phyloP scores from a whole-genome alignment of 1,284 basidiomycete genomes.

The Ganoderma lingzhi region DNA sequence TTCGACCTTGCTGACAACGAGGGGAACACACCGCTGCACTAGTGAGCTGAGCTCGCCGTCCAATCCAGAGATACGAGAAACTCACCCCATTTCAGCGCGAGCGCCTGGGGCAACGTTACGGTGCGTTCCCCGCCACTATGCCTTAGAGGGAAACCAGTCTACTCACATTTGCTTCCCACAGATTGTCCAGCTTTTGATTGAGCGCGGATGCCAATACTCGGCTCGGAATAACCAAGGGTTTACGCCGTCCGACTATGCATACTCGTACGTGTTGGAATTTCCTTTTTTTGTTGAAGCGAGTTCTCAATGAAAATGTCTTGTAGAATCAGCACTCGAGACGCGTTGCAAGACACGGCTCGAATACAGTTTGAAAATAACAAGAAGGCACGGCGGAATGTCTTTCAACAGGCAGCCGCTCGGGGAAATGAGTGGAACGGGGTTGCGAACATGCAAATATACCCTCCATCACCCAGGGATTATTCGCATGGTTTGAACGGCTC shows the following conservation, averaged over 20 bases:
- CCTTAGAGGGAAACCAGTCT: conserved; percentile 9
- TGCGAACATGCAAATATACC: conserved; percentile 41
- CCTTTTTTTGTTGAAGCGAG: background rate
- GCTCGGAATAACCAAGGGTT: conserved; percentile 91
- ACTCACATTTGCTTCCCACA: conserved; percentile 44
- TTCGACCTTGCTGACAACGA: conserved; percentile 88
- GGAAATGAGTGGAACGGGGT: conserved; percentile 64
- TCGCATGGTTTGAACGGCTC: conserved; percentile 34
- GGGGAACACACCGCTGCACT: conserved; percentile 93
- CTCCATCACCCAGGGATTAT: conserved; percentile 36
- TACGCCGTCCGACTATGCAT: conserved; percentile 92
- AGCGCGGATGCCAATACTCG: conserved; percentile 84
- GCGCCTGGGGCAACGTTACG: conserved; percentile 83
- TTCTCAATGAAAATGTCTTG: background rate
- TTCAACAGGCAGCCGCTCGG: conserved; percentile 71
- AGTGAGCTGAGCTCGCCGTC: conserved; percentile 60
- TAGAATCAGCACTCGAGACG: conserved; percentile 77
- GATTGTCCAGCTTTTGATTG: conserved; percentile 88
- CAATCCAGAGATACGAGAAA: conserved; percentile 12
- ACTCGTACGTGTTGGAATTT: conserved; percentile 64
- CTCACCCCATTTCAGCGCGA: conserved; percentile 62
- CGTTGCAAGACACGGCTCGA: conserved; percentile 79
- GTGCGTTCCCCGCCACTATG: conserved; percentile 51
- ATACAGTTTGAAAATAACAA: conserved; percentile 80
- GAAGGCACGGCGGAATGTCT: conserved; percentile 70